Base-by-base conservation (phyloP, 2,329 filamentous ascomycete species). In the Hypoxylon sp. region DNA sequence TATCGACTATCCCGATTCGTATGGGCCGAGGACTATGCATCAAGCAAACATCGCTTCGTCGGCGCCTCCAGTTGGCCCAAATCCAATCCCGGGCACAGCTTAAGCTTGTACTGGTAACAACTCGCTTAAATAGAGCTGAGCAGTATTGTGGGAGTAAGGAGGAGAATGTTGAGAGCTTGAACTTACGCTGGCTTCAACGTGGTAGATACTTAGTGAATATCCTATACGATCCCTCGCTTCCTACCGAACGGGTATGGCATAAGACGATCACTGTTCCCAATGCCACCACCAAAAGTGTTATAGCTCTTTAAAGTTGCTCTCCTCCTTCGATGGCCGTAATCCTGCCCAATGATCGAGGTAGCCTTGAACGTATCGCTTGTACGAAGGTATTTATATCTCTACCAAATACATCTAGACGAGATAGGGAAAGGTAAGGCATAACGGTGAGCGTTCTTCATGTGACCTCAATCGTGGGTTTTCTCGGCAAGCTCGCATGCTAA, bases 401-500 rank as follows among this genome's bases (percentile, higher is more conserved):
- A 17, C 5, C 3, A n/a, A 2, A 44, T 5, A 10, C 9, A 19
- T 44, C 39, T 19, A 9, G n/a, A 8, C 6, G 39, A 17, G n/a
- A 44, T 19, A n/a, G 39, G 8, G 17, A 19, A 19, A 44, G n/a
- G n/a, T 17, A 19, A 44, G 17, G 8, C 17, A 9, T 9, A 17
- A 44, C 9, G 17, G 19, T 10, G 19, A 44, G 39, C 39, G 9
- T 19, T 3, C 10, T 22, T 22, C 39, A 19, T 44, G 22, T 22
- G 17, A 22, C 19, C 5, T 73, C 39, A 76, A 9, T 55, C 61
- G 17, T 59, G 5, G 13, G 60, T 50, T 42, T 71, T 76, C 59
- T 72, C 68, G 6, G 71, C 70, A 46, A 97, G 80, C 79, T 97
- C 94, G 58, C 88, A 86, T 0, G 87, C 92, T 66, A 97, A 79